These are phyloP conservation scores for Lecanoromycetidae sp. DNA, from an alignment of 2,329 filamentous ascomycete genomes.

Conservation along the genomic window DNA sequence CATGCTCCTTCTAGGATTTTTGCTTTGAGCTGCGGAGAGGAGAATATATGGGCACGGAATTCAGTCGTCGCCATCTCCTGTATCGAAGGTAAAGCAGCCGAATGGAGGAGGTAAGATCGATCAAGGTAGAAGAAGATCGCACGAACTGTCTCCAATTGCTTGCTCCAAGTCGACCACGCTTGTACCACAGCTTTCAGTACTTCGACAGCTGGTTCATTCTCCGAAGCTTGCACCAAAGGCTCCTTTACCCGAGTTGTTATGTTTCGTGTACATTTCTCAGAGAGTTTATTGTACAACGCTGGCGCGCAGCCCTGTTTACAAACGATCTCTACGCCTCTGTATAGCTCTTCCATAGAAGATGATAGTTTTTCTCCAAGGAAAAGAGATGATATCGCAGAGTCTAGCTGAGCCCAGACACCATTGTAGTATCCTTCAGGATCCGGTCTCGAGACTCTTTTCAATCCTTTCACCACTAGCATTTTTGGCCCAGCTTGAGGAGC, in stretches of 20 bases:
- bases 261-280: slow-evolving; percentile 54
- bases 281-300: slow-evolving; percentile 54
- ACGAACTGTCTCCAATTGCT: slow-evolving; percentile 64
- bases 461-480: slow-evolving; percentile 88
- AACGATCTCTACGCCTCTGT: slow-evolving; percentile 80
- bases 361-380: slow-evolving; percentile 52
- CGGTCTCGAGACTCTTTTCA: slow-evolving; percentile 52
- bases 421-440: slow-evolving; percentile 68
- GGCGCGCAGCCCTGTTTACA: slow-evolving; percentile 66
- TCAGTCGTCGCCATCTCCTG: slow-evolving; percentile 68
- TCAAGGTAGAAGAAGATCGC: slow-evolving; percentile 93
- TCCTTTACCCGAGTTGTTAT: slow-evolving; percentile 44
- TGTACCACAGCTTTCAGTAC: slow-evolving; percentile 48
- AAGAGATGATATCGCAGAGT: slow-evolving; percentile 59
- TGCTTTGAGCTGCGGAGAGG: slow-evolving; percentile 38
- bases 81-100: slow-evolving; percentile 56
- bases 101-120: slow-evolving; percentile 70
- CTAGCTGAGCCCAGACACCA: slow-evolving; percentile 61
- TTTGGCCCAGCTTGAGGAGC: slow-evolving; percentile 66
- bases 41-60: slow-evolving; percentile 55
- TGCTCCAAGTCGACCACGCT: slow-evolving; percentile 67
- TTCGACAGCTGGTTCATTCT: slow-evolving; percentile 47
- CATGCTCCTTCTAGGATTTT: slow-evolving; percentile 60
- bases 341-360: slow-evolving; percentile 78
- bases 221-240: slow-evolving; percentile 44